These are phyloP conservation scores for rapeseed (Brassica napus) DNA, from an alignment of 345 rosid species.

Conservation along the genomic window DNA sequence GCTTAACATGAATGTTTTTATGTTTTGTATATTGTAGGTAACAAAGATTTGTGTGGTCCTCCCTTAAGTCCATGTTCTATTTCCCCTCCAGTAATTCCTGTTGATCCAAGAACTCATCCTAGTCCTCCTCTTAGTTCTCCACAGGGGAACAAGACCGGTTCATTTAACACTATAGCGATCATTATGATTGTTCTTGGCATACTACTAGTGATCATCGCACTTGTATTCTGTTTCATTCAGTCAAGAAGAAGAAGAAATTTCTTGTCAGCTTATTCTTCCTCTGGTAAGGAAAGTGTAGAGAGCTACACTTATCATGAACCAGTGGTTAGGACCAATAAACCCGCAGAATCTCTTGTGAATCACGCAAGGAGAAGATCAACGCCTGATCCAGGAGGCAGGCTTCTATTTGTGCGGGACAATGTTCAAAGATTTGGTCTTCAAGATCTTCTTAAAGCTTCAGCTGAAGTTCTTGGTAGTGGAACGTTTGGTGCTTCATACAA, in stretches of 20 bases:
- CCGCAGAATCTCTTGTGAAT: conserved; percentile 22
- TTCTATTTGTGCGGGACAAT: conserved; percentile 54
- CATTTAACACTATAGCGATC: conserved; percentile 30
- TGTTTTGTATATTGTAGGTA: conserved; percentile 49
- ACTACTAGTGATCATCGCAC: conserved; percentile 31
- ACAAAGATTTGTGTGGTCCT: conserved; percentile 56
- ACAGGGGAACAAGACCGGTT: background rate
- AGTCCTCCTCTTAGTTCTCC: conserved; percentile 11
- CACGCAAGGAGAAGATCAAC: conserved; percentile 12
- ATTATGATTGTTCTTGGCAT: conserved; percentile 34
- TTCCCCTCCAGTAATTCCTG: conserved; percentile 6
- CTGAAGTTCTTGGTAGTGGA: conserved; percentile 81
- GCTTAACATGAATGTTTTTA: conserved; percentile 1
- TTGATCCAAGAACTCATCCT: conserved; percentile 13
- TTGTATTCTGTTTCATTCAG: conserved; percentile 24
- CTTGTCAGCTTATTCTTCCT: conserved; percentile 19
- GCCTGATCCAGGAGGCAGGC: conserved; percentile 44
- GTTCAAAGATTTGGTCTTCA: conserved; percentile 58
- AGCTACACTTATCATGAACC: conserved; percentile 33
- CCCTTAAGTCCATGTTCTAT: conserved; percentile 50
- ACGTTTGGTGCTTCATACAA: conserved; percentile 78
- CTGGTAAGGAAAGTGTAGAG: conserved; percentile 29
- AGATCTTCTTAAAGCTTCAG: conserved; percentile 66
- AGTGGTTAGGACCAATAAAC: background rate
- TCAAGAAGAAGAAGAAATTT: conserved; percentile 21